These are phyloP conservation scores for Lactuca sativa DNA, from an alignment of 129 eudicot genomes.

Conservation along the genomic window DNA sequence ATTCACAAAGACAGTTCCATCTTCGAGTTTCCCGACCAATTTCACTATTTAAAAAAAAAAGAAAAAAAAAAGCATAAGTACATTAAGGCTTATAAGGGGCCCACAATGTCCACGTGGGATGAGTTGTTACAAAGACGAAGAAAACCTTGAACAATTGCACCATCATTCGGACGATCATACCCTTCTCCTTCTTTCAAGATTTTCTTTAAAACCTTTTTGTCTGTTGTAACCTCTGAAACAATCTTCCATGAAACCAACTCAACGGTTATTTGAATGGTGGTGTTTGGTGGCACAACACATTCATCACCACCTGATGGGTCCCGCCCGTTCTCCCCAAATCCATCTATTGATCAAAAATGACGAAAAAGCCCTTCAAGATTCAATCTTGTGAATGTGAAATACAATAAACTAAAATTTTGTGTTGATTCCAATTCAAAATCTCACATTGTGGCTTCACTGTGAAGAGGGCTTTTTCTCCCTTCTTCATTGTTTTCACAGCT, in stretches of 20 bases:
- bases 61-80: conserved; percentile 9
- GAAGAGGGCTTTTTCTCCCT: conserved; percentile 56
- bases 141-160: conserved; percentile 65
- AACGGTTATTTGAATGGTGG: conserved; percentile 29
- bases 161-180: conserved; percentile 61
- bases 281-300: conserved; percentile 33
- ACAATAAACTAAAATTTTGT: not conserved
- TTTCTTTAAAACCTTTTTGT: conserved; percentile 64
- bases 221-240: conserved; percentile 55
- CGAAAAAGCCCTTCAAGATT: conserved; percentile 11
- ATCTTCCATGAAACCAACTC: conserved; percentile 68
- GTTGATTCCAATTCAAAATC: conserved; percentile 4
- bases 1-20: conserved; percentile 52
- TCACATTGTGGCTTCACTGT: conserved; percentile 40
- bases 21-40: conserved; percentile 54
- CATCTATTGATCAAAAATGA: conserved; percentile 21
- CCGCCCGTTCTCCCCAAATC: conserved; percentile 34
- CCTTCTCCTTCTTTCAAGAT: conserved; percentile 59
- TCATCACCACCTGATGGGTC: conserved; percentile 13
- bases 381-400: not conserved
- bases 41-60: conserved; percentile 38
- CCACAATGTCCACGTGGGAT: not conserved
- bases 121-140: not conserved
- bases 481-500: conserved; percentile 83
- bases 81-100: not conserved